Evolutionary conservation across 768 basidiomycete species (phyloP).

Genomic region (Suillus bovinus): DNA sequence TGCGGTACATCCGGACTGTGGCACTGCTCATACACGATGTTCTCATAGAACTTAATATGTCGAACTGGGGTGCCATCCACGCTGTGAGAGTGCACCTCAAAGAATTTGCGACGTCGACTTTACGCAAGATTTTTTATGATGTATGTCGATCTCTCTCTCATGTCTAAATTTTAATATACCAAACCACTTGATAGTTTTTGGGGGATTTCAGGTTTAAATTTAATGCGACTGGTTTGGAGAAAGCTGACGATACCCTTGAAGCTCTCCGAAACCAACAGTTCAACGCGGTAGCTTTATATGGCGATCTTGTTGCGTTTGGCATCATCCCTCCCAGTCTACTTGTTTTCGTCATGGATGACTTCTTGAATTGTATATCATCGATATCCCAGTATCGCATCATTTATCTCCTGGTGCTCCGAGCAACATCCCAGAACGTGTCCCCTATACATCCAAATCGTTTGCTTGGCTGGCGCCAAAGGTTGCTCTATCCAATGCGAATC

Average conservation of each 20-base stretch:
- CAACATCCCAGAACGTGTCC: background rate
- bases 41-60: conserved; percentile 4
- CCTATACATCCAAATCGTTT: background rate
- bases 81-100: background rate
- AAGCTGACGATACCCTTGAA: background rate
- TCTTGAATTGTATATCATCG: conserved; percentile 1
- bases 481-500: background rate
- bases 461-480: background rate
- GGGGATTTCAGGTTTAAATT: background rate
- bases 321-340: background rate
- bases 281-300: conserved; percentile 1
- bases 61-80: background rate
- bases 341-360: background rate
- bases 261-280: background rate
- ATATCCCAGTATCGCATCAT: conserved; percentile 7
- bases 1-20: conserved; percentile 8
- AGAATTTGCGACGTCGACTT: background rate
- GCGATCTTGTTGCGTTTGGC: conserved; percentile 7
- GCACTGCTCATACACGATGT: conserved; percentile 7
- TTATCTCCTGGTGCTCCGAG: conserved; percentile 8
- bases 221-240: conserved; percentile 6
- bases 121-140: background rate
- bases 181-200: background rate
- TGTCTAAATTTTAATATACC: background rate
- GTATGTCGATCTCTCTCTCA: conserved; percentile 4